A percentile compares a stretch with the other conserved stretches of the same genome.
Conservation (phyloP, 768 basidiomycete species). For the Kwoniella botswanensis region DNA sequence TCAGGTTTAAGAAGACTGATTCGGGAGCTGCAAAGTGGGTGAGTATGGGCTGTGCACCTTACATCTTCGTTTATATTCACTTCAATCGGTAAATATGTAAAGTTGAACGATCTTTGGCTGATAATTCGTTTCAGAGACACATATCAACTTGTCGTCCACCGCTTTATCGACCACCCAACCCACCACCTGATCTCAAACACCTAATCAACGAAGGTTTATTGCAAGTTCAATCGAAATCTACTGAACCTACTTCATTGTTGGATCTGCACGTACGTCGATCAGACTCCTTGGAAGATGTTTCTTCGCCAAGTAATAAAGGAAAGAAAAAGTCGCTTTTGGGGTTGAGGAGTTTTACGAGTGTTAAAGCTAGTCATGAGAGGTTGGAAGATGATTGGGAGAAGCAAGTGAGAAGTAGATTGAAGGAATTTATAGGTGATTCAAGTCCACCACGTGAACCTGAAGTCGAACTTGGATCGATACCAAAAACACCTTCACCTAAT, state of each 20-base stretch:
- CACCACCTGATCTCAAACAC: slow-evolving; percentile 40
- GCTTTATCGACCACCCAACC: slow-evolving; percentile 44
- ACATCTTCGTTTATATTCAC: not conserved
- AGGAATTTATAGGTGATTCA: slow-evolving; percentile 26
- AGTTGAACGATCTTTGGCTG: too few relatives aligned
- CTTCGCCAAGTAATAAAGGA: not conserved
- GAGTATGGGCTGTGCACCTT: slow-evolving; percentile 2
- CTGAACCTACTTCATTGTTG: slow-evolving; percentile 33
- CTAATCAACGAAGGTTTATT: slow-evolving; percentile 36
- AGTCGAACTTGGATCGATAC: not conserved
- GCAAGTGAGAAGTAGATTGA: slow-evolving; percentile 33
- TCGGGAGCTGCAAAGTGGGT: slow-evolving; percentile 48
- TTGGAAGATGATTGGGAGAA: slow-evolving; percentile 38
- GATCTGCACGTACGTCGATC: slow-evolving; percentile 35
- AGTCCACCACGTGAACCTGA: slow-evolving; percentile 19
- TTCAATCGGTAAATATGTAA: too few relatives aligned
- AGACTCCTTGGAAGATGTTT: not conserved
- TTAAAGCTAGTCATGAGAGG: slow-evolving; percentile 33
- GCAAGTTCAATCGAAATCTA: slow-evolving; percentile 13
- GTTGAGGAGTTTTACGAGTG: slow-evolving; percentile 26
- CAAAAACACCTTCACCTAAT: not conserved
- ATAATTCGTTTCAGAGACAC: slow-evolving; percentile 28
- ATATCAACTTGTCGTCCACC: slow-evolving; percentile 48
- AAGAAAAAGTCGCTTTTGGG: slow-evolving; percentile 12
- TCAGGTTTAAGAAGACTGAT: slow-evolving; percentile 40